Base-by-base conservation (phyloP, 1,139 yeast genomes). In the Candida sp. region DNA sequence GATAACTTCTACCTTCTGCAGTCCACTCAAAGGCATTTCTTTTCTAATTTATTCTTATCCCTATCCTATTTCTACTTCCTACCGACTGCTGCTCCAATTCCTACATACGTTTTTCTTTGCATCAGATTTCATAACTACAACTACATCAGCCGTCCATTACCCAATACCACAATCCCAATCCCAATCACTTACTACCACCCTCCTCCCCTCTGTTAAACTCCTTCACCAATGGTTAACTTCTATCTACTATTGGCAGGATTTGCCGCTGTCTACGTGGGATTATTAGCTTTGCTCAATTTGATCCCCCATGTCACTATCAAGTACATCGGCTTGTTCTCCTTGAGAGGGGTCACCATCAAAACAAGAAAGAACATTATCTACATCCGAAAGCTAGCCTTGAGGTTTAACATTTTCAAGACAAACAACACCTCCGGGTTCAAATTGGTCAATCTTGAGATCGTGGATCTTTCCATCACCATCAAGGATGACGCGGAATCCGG, bases 251-350 rank as follows among this genome's bases (percentile, higher is more conserved):
- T 58, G 22, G 55, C 48, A 6, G 28, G 37, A 3, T 22, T 54
- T 7, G 49, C 52, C 7, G 38, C 54, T n/a, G 54, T 51, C 7
- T 70, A 74, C 47, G 46, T 64, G 12, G 54, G 52, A 3, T 17
- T 57, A 6, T 54, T 74, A 5, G 28, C 61, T 3, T 43, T 60
- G 1, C 42, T 75, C 23, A 77, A 77, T 56, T 51, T 55, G 42
- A 60, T 75, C 9, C 80, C 80, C 4, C 66, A 65, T 47, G 60
- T 76, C 5, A 46, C 63, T 3, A 70, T 77, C 44, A 68, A 66
- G 51, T 66, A 70, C 7, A 50, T 77, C 22, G 80, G 81, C 22
- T 73, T 79, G 69, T 58, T 75, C 51, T 60, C 72, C 17, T 34
- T 74, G 31, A 58, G 70, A 52, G 66, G 71, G 26, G 61, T 76